These are phyloP conservation scores for Xylaria sp. DNA, from an alignment of 2,329 filamentous ascomycete genomes.

Conservation along the genomic window DNA sequence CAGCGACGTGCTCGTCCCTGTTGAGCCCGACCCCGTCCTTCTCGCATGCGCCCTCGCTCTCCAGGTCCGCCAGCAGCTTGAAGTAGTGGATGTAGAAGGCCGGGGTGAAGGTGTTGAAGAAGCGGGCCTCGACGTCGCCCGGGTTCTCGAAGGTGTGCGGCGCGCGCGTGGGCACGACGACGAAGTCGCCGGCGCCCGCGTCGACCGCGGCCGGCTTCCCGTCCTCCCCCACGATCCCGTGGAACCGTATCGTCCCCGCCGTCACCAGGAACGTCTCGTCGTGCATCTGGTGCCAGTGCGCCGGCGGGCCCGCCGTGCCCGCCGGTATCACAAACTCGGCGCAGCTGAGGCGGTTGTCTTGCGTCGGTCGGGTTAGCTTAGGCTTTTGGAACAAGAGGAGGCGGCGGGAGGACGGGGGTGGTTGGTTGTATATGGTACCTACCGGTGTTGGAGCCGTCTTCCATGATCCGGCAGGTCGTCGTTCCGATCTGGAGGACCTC, in stretches of 20 bases:
- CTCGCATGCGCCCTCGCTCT: slow-evolving; percentile 35
- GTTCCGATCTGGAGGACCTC: slow-evolving; percentile 53
- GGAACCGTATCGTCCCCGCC: slow-evolving; percentile 54
- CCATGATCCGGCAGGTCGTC: slow-evolving; percentile 45
- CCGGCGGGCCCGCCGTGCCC: slow-evolving; percentile 48
- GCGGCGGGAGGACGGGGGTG: background rate
- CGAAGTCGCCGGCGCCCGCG: slow-evolving; percentile 54
- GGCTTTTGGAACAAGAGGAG: background rate
- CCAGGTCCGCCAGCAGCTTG: slow-evolving; percentile 51
- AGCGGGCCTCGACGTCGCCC: slow-evolving; percentile 54
- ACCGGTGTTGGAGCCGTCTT: slow-evolving; percentile 41
- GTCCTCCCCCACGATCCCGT: slow-evolving; percentile 48
- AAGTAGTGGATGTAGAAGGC: slow-evolving; percentile 62
- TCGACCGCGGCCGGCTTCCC: too few relatives aligned
- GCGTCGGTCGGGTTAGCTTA: slow-evolving; percentile 3
- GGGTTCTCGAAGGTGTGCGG: slow-evolving; percentile 61
- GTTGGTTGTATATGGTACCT: too few relatives aligned
- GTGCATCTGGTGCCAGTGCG: slow-evolving; percentile 61
- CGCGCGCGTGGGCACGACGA: slow-evolving; percentile 56
- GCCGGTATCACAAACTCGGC: slow-evolving; percentile 53
- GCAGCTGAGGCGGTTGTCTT: slow-evolving; percentile 21
- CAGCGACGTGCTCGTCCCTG: slow-evolving; percentile 50
- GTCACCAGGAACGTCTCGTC: slow-evolving; percentile 61
- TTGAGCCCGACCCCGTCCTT: slow-evolving; percentile 50
- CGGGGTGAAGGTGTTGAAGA: slow-evolving; percentile 61